Evolutionary conservation across 169 alveolate genomes (phyloP).

Genomic region (Babesia ovis): DNA sequence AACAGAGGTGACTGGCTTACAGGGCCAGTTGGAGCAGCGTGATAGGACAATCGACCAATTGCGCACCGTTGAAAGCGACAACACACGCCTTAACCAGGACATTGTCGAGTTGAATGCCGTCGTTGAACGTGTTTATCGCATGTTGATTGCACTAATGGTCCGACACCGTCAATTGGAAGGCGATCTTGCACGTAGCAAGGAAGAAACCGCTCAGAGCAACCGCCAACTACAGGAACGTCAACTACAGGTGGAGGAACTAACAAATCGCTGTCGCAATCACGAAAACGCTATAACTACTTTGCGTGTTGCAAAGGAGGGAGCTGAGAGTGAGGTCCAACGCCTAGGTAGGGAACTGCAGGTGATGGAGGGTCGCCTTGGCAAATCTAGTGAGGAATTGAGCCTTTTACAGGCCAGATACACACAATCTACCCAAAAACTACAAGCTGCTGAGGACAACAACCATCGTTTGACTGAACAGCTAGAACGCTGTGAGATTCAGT

Average conservation of each 20-base stretch:
- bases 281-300: slow-evolving; percentile 12
- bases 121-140: slow-evolving; percentile 52
- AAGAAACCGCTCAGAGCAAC: slow-evolving; percentile 5
- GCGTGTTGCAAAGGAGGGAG: slow-evolving; percentile 22
- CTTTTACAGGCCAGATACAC: slow-evolving; percentile 12
- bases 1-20: slow-evolving; percentile 26
- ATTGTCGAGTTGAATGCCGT: slow-evolving; percentile 28
- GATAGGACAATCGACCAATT: slow-evolving; percentile 14
- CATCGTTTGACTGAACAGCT: slow-evolving; percentile 31
- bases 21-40: slow-evolving; percentile 41
- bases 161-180: slow-evolving; percentile 31
- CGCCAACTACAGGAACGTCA: slow-evolving; percentile 32
- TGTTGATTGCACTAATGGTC: slow-evolving; percentile 49
- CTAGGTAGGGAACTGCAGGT: slow-evolving; percentile 21
- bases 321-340: slow-evolving; percentile 34
- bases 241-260: slow-evolving; percentile 22
- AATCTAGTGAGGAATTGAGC: slow-evolving; percentile 18
- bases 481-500: slow-evolving; percentile 25
- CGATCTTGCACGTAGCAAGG: slow-evolving; percentile 33
- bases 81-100: slow-evolving; percentile 33
- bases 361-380: slow-evolving; percentile 35
- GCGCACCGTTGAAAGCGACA: slow-evolving; percentile 32
- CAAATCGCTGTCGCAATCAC: slow-evolving; percentile 21
- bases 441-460: slow-evolving; percentile 31
- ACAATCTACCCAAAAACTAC: slow-evolving; percentile 20